Evolutionary conservation across 768 basidiomycete species (phyloP), one percentile per base, ranked within the genome.

Genomic region (Termitomyces sp.): DNA sequence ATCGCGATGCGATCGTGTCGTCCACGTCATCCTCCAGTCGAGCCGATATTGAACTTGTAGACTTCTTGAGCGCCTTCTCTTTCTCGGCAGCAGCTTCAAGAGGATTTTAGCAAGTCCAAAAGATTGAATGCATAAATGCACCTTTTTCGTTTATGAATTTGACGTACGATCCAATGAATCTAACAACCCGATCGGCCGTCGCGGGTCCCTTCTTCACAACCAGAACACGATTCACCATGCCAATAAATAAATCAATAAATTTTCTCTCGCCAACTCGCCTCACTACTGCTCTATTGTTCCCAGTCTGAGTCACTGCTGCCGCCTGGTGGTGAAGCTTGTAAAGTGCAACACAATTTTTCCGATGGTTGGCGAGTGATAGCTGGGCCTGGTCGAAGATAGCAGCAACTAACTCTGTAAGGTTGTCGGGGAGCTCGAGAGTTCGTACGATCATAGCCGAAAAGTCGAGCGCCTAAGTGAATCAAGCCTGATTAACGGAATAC

Each of bases 281-380:
- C 40, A 74, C 71, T 6, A 56, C 62, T 41, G 61, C 46, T 12
- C 81, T 80, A 57, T 81, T 79, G 53, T 81, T 78, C n/a, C 76
- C 70, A 0, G 76, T 62, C 57, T 86, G 75, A 12, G 77, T 83
- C 59, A 84, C 71, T 16, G 69, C 69, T 7, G 84, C 82, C 11
- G 88, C 86, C 57, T 86, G 81, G 14, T 75, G 61, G 64, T 96
- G 93, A 32, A 96, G 71, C 68, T 96, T 95, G 76, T 91, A 82
- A 1, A 98, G 80, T 0, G 87, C 86, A 43, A 95, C 88, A 53
- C 88, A 82, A 71, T 97, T 97, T 78, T 98, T 98, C 64, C 90
- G 89, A 72, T 98, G 96, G 69, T 92, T 94, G 4, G 94, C 91
- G 23, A 85, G 68, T 0, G 90, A 87, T 19, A 70, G 71, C 67